Conservation (phyloP, 106 monocot genomes). For the Xerophyta viscosa region DNA sequence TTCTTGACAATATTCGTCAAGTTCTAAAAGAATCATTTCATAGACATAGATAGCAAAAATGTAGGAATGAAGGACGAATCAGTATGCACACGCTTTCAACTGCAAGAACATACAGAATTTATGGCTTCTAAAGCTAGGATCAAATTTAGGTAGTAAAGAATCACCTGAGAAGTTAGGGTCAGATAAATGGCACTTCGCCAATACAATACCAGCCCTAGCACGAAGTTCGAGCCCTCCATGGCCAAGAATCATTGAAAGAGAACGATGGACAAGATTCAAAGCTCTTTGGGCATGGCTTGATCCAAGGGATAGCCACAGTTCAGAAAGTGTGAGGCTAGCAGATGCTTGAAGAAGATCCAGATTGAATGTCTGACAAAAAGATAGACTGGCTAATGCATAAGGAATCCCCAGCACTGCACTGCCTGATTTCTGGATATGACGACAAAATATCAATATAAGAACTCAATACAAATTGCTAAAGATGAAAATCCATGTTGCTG, state of each 20-base stretch:
- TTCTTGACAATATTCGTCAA: too few species aligned
- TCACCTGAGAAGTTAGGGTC: slow-evolving; percentile 64
- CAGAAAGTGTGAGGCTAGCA: slow-evolving; percentile 65
- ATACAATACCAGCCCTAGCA: slow-evolving; percentile 65
- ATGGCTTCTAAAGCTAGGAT: background rate
- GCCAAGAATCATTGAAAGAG: slow-evolving; percentile 84
- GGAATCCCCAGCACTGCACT: slow-evolving; percentile 74
- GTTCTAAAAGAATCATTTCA: too few species aligned
- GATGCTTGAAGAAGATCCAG: slow-evolving; percentile 96
- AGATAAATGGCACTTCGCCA: slow-evolving; percentile 68
- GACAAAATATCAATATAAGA: background rate
- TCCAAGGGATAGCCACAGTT: slow-evolving; percentile 89
- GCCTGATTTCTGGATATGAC: slow-evolving; percentile 74
- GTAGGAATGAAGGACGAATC: too few species aligned
- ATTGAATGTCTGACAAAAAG: slow-evolving; percentile 92
- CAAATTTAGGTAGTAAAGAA: background rate
- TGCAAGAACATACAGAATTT: background rate
- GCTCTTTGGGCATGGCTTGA: slow-evolving; percentile 69
- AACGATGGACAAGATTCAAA: slow-evolving; percentile 34
- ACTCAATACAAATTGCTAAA: too few species aligned
- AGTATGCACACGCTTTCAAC: background rate
- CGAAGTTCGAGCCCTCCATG: slow-evolving; percentile 92
- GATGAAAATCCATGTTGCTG: background rate
- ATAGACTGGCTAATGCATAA: slow-evolving; percentile 82
- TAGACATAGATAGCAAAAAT: too few species aligned